Evolutionary conservation across 192 early-diverging fungal species (phyloP).

Genomic region (Entomortierella beljakovae): DNA sequence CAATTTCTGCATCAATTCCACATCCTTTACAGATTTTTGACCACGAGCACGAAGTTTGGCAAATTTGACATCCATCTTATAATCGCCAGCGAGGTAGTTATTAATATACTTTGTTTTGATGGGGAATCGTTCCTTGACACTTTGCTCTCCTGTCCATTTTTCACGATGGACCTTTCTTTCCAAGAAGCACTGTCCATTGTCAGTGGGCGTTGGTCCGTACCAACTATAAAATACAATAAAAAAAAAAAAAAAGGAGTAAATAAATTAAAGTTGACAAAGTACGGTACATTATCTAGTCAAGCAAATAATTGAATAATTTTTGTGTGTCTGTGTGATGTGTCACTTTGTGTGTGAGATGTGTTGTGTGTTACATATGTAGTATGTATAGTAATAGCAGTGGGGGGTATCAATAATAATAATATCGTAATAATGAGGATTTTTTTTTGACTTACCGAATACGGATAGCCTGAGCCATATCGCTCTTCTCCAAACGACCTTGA

Average conservation of each 20-base stretch:
- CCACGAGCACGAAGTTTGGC: constrained; percentile 82
- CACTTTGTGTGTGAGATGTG: too few relatives aligned
- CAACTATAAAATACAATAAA: constrained; percentile 59
- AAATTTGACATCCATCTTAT: constrained; percentile 78
- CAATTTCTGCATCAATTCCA: constrained; percentile 80
- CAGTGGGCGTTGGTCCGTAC: constrained; percentile 85
- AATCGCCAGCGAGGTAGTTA: constrained; percentile 81
- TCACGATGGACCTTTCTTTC: constrained; percentile 68
- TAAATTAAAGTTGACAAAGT: not conserved
- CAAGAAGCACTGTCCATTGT: constrained; percentile 80
- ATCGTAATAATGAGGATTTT: too few relatives aligned
- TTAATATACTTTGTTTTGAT: constrained; percentile 96
- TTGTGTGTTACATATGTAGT: too few relatives aligned
- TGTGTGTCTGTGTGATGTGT: too few relatives aligned
- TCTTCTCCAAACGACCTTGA: constrained; percentile 86
- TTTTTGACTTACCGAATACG: constrained; percentile 72
- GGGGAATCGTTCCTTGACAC: constrained; percentile 92
- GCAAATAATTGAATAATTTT: too few relatives aligned
- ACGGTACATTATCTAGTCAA: too few relatives aligned
- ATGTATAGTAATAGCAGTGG: too few relatives aligned
- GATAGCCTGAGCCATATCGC: constrained; percentile 89
- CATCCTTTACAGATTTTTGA: constrained; percentile 81
- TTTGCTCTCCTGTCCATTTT: constrained; percentile 73
- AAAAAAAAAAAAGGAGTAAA: not conserved
- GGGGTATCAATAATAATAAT: too few relatives aligned